Evolutionary conservation across 2,329 filamentous ascomycete species (phyloP), one percentile per base, ranked within the genome.

Genomic region (Penicillium crustosum): DNA sequence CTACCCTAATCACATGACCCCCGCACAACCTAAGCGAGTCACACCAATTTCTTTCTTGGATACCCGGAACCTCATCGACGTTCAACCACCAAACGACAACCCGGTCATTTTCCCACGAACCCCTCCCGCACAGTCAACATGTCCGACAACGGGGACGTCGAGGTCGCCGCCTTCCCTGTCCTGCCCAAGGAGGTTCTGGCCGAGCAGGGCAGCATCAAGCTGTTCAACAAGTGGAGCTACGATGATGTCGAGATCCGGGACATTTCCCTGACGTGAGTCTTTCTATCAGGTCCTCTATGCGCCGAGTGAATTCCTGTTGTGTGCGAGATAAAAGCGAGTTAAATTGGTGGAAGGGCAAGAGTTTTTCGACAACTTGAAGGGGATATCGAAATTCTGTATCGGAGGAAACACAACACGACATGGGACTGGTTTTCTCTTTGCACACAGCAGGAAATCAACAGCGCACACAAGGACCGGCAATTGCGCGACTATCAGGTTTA

Each of bases 191-290:
- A 96, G 70, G 89, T 96, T 78, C 84, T 87, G 75, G 84, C 87
- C 75, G 91, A 96, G 83, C 88, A 94, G 82, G 93, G 92, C 81
- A 89, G 85, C 82, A 86, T 94, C 80, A 96, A 96, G 89, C 87
- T 96, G 75, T 96, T 96, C 88, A 95, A 94, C 89, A 96, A 95
- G 83, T 96, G 93, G 88, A 88, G 83, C 83, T 99, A 97, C 83
- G 94, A 94, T 80, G 91, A 97, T 88, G 93, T 99, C 78, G 94
- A 99, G 87, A 94, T 99, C 82, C 89, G 93, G 81, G 94, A 99
- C 81, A 97, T 99, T 84, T 99, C 94, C 76, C 86, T 99, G 84
- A 97, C 93, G 94, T 99, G 65, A 95, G 84, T 91, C 53, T 61
- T 55, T 63, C 63, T 63, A 60, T 56, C 60, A 39, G 49, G 45